Conservation (phyloP, 2,329 filamentous ascomycete genomes). For the Talaromyces verruculosus region DNA sequence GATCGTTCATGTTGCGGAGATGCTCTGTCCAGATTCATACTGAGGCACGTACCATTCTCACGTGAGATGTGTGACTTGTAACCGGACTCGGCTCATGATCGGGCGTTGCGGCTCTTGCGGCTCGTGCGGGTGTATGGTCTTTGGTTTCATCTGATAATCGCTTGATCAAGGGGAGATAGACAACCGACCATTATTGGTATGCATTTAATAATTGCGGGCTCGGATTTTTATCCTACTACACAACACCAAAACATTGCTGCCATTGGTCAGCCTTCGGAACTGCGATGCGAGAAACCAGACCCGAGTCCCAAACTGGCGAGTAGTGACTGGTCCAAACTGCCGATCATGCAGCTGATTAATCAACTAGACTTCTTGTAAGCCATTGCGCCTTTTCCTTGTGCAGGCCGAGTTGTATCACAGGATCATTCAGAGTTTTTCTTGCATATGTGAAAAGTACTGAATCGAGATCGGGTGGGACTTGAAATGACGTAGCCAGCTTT, state of each 20-base stretch:
- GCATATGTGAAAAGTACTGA: background rate
- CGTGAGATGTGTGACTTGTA: background rate
- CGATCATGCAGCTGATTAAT: conserved; percentile 10
- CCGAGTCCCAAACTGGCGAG: background rate
- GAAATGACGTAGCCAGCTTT: background rate
- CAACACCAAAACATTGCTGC: background rate
- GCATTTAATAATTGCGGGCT: background rate
- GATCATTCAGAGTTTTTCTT: conserved; percentile 6
- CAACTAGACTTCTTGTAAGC: background rate
- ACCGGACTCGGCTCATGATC: background rate
- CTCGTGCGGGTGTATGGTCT: background rate
- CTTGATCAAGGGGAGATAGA: background rate
- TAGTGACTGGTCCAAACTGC: background rate
- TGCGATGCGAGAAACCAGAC: background rate
- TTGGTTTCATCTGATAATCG: conserved; percentile 5
- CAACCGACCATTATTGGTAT: background rate
- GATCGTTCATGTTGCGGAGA: background rate
- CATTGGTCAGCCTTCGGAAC: background rate
- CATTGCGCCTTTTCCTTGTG: background rate
- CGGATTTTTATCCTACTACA: conserved; percentile 2
- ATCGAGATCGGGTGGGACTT: background rate
- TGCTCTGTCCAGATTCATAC: background rate
- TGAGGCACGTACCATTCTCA: background rate
- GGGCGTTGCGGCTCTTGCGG: conserved; percentile 6
- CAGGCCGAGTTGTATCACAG: background rate